Base-by-base conservation (phyloP, 306 rosid genomes). In the Corylus americana region DNA sequence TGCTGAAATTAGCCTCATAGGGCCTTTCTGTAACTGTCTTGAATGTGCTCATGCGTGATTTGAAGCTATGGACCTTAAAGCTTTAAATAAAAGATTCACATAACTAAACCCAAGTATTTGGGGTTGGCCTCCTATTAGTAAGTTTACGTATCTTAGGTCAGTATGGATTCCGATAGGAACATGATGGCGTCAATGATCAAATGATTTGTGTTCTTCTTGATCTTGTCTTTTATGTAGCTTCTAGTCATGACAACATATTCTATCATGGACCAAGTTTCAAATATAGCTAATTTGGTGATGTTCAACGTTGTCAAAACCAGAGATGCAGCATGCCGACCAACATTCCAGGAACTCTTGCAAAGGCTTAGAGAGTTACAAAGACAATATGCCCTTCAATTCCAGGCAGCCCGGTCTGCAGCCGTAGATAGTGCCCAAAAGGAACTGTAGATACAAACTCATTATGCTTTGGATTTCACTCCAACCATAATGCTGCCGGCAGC, bases 341-440 rank as follows among this genome's bases (percentile, higher is more conserved):
- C 98, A 48, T 96, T 96, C 74, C 98, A 88, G 74, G 97, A 86
- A 81, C 87, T 96, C 82, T 86, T 93, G 53, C 97, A 91, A 73
- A 89, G 61, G 84, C 87, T 96, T 7, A 83, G 84, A 82, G 99
- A 96, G 61, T 74, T 96, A 76, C 98, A 93, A 70, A 88, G 88
- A 75, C 85, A 72, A 71, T 89, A 81, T 72, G 82, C 86, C 67
- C 79, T 87, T 82, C 96, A 93, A 84, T 86, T 89, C 83, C 98
- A 96, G 63, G 98, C 98, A 53, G 88, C 89, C 42, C 92, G 98
- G 31, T 58, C 93, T 0, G 87, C 89, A 0, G 75, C 85, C 11
- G 88, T 83, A 57, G 98, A 93, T 84, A 86, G 47, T 83, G 12
- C 71, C 54, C 94, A 83, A 57, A 91, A 89, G 90, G 98, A 93